Base-by-base conservation (phyloP, 371 early-diverging fungal genomes). In the Lichtheimia corymbifera region DNA sequence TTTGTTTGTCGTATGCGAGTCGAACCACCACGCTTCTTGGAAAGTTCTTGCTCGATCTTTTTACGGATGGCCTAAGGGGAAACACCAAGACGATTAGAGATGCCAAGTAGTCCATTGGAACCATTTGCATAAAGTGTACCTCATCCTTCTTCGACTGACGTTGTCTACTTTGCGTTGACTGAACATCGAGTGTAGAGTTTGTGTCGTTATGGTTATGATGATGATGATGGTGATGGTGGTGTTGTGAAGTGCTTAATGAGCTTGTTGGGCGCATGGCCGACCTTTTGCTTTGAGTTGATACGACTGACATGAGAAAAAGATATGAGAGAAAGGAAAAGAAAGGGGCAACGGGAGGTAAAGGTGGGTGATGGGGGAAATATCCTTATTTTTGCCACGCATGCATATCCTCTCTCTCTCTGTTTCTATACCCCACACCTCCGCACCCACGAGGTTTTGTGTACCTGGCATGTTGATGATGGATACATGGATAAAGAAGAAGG, bases 31-130 rank as follows among this genome's bases (percentile, higher is more conserved):
- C 73, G 73, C 69, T 89, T 89, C 58, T 83, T 87, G 59, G 79
- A 84, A n/a, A 90, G 76, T 51, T 88, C 91, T 45, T 86, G 83
- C 63, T 88, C 90, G 5, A 88, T 75, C 73, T 88, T 89, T 67
- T 89, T 89, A 62, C 91, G 82, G 62, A 90, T 88, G 24, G 83
- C 86, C 79, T 90, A 50, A 28, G 1, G 12, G 2, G 22, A 2
- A 22, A 22, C 9, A 35, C 35, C 35, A 35, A 4, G 35, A 6
- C 35, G 9, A 7, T 35, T 35, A 35, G 35, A 35, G 35, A 35
- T 6, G 11, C 9, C 35, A 35, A 6, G 35, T 35, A 35, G 6
- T 35, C 11, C 35, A 35, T 11, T 35, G 12, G 3, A 17, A 1
- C 22, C 22, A 30, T 30, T 35, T 7, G 30, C 35, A 28, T 40